Evolutionary conservation across 2,329 filamentous ascomycete species (phyloP).

Genomic region (Huntiella moniliformis): DNA sequence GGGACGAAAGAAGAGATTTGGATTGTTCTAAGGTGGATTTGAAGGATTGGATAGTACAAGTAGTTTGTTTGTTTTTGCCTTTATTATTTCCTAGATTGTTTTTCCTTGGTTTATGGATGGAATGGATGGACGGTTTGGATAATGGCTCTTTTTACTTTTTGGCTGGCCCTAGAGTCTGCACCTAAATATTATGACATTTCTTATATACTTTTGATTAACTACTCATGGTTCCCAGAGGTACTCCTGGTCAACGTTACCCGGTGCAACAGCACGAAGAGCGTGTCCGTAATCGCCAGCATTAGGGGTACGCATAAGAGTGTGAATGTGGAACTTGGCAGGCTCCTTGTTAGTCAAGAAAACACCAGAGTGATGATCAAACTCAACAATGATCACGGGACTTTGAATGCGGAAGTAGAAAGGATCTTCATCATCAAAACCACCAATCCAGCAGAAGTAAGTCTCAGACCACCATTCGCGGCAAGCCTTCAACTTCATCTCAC

Average conservation of each 20-base stretch:
- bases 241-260: constrained; percentile 19
- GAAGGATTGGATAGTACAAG: background rate
- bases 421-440: constrained; percentile 44
- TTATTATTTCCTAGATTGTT: background rate
- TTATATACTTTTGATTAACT: background rate
- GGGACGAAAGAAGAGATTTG: constrained; percentile 3
- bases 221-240: constrained; percentile 22
- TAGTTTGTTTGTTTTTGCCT: background rate
- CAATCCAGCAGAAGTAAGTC: constrained; percentile 69
- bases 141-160: constrained; percentile 1
- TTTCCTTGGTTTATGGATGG: constrained; percentile 2
- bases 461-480: constrained; percentile 40
- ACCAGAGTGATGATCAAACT: constrained; percentile 66
- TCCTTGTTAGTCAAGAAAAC: constrained; percentile 57
- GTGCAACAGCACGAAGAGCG: constrained; percentile 25
- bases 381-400: constrained; percentile 52
- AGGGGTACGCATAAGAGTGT: constrained; percentile 52
- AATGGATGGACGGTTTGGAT: background rate
- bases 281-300: constrained; percentile 62
- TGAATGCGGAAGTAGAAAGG: constrained; percentile 65
- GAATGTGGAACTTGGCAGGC: constrained; percentile 62
- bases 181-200: background rate
- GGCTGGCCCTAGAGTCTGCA: background rate
- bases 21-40: constrained; percentile 5
- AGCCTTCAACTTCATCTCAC: constrained; percentile 34